Evolutionary conservation across 768 basidiomycete genomes (phyloP), one percentile per base, ranked within the genome.

Genomic region (Pholiota conissans): DNA sequence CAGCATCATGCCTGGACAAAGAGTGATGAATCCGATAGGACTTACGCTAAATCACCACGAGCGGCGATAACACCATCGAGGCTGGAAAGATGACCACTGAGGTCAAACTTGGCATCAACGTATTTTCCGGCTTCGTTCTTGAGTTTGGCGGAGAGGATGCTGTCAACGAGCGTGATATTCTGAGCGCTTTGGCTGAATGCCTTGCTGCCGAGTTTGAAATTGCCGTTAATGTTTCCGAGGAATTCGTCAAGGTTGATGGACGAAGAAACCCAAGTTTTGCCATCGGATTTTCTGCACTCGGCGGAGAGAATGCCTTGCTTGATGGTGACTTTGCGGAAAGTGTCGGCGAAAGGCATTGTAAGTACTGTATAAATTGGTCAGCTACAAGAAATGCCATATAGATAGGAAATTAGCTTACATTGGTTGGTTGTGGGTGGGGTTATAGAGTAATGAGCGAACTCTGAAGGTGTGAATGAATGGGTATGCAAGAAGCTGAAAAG

Each of bases 301-400:
- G 60, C 63, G 27, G 63, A 51, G 48, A 63, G 63, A 39, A 57
- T 51, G 34, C 60, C 60, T 52, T 63, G 60, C 30, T 58, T 55
- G 52, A 63, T 50, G 55, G 55, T 51, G 48, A 59, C 50, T 45
- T 63, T 61, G 39, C 60, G 59, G 49, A 55, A 59, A 32, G 57
- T 37, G 4, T 61, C 60, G 26, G 63, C 58, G 49, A 63, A 63
- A 48, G 46, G 59, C 62, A 63, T 63, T 40, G n/a, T n/a, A n/a
- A n/a, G 32, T 56, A 30, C 54, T 61, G 29, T 9, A 29, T 6
- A 32, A 6, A 6, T 32, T 6, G 30, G 30, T 32, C 30, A 32
- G 30, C 6, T 32, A 32, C 13, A 32, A 13, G 30, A n/a, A n/a
- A n/a, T n/a, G n/a, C n/a, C n/a, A n/a, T n/a, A n/a, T n/a, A n/a